Evolutionary conservation across 768 basidiomycete genomes (phyloP).

Genomic region (Tylopilus cervinicoccineus): DNA sequence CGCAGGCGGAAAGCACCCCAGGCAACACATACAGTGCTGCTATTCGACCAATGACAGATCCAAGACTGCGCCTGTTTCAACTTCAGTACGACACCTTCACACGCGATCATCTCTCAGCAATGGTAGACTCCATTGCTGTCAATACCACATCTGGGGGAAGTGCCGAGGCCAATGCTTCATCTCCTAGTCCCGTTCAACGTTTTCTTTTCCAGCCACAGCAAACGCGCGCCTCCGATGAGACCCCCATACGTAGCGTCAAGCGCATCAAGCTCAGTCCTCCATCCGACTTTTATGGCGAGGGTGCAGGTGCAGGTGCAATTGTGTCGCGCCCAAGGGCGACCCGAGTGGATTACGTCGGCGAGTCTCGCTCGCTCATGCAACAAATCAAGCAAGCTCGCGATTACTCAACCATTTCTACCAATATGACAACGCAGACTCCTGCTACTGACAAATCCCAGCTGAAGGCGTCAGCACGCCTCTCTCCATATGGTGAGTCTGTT

Average conservation of each 20-base stretch:
- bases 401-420: constrained; percentile 71
- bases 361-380: constrained; percentile 73
- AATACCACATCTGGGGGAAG: constrained; percentile 61
- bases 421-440: constrained; percentile 38
- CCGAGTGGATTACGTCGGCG: constrained; percentile 72
- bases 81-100: constrained; percentile 97
- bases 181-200: constrained; percentile 41
- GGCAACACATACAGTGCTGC: constrained; percentile 15
- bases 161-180: constrained; percentile 40
- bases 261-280: constrained; percentile 74
- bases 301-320: constrained; percentile 42
- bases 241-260: constrained; percentile 70
- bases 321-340: constrained; percentile 45
- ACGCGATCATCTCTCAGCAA: constrained; percentile 85
- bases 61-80: constrained; percentile 82
- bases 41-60: constrained; percentile 51
- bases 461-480: not conserved
- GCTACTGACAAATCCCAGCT: constrained; percentile 9
- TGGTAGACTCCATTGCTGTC: constrained; percentile 93
- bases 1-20: constrained; percentile 65
- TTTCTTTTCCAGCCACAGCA: constrained; percentile 48
- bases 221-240: constrained; percentile 37
- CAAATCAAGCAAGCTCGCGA: constrained; percentile 75
- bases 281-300: constrained; percentile 54
- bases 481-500: constrained; percentile 15